Evolutionary conservation across 2,329 filamentous ascomycete genomes (phyloP), one percentile per base, ranked within the genome.

Genomic region (Fusarium metavorans): DNA sequence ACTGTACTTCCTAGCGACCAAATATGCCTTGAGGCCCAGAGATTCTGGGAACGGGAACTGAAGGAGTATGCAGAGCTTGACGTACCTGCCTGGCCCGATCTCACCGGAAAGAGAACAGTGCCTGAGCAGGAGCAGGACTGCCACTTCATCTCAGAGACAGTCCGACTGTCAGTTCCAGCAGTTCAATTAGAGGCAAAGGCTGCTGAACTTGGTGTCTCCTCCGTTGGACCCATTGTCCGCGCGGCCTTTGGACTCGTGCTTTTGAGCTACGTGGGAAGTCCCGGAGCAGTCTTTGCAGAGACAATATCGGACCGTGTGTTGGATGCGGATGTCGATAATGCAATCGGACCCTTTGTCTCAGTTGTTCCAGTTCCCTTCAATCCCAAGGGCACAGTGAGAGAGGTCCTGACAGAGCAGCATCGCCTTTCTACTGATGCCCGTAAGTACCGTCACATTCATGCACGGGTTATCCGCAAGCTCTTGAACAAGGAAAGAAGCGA

Each of bases 221-320:
- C 61, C 4, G n/a, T 64, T 25, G 61, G 34, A 45, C 30, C 61
- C 13, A 6, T 64, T 35, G 61, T 57, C 25, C 61, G 61, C 11
- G 35, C 50, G 4, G 61, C 48, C 35, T 64, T 64, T 57, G 61
- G 61, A 20, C 35, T 25, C 11, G 61, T 64, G n/a, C 50, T 64
- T 6, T 35, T 35, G 35, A 43, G 50, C 37, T 64, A 64, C 61
- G 8, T 64, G 37, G 61, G 61, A 57, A 57, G 27, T 32, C n/a
- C 48, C 3, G 27, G 61, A 4, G 61, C 32, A n/a, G 61, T 64
- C 30, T 64, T 64, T 35, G 61, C 61, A 16, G 61, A 64, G 61
- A 64, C 61, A 34, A 39, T 64, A 25, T 64, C 61, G 20, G 61
- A 64, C 32, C 61, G 61, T 45, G 50, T 64, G 20, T 35, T 64